Base-by-base conservation (phyloP, 2,329 filamentous ascomycete species). In the Paracoccidioides brasiliensis region DNA sequence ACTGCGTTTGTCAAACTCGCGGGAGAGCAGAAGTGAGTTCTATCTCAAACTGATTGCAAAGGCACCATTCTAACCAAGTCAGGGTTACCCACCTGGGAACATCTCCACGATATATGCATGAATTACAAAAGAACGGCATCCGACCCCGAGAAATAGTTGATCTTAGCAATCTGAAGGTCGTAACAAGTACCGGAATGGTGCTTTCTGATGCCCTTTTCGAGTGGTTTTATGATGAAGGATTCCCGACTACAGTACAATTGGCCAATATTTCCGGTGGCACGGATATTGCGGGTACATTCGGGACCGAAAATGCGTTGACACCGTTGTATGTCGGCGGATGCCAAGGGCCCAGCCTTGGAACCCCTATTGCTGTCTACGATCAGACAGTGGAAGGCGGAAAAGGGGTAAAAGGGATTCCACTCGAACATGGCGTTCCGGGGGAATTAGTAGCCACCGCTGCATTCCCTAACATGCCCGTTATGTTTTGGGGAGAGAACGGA, bases 111-210 rank as follows among this genome's bases (percentile, higher is more conserved):
- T 94, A 86, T 77, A 75, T 94, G 63, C 79, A 84, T 52, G 88
- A 90, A 64, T 67, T 93, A 14, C 79, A 83, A 58, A 86, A 83
- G 61, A 76, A 78, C 22, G 74, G 76, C 0, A 76, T 90, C 44
- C 70, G 73, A 0, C 88, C 88, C 0, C 76, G 79, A 9, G 72
- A 83, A 1, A 71, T 83, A 7, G 76, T 79, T 0, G 80, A 91
- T 62, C 69, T 94, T 37, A 80, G 78, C 6, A 70, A 68, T 5
- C 73, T 94, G 32, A 72, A 74, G 33, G 68, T 75, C 3, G 85
- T 91, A 35, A 82, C 78, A 0, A 84, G 80, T 53, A 94, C 88
- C 0, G 88, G 88, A 3, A 91, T 91, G 86, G 87, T 93, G 0
- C 76, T 93, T 2, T 81, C 85, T 0, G 82, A 90, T 51, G 80